phyloP scores from a whole-genome alignment of 768 basidiomycete genomes.

The Lactarius vividus region DNA sequence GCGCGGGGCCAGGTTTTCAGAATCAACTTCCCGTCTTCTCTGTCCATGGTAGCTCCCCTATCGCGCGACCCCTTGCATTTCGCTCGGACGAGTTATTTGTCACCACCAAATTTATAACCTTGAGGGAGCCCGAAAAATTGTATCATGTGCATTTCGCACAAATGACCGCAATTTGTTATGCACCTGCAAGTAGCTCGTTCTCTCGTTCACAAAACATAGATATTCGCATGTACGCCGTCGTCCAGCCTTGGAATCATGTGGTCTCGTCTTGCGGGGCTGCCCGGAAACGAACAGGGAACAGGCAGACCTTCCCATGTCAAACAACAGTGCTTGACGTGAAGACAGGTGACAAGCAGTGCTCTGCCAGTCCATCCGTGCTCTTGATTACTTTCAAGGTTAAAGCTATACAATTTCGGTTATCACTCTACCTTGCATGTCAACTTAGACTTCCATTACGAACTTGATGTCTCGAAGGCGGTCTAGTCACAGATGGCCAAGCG shows the following conservation, averaged over 20 bases:
- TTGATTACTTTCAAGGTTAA: slow-evolving; percentile 4
- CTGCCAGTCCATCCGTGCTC: neutral
- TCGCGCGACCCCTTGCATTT: neutral
- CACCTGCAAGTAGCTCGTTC: neutral
- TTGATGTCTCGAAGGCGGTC: neutral
- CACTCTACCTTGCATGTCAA: neutral
- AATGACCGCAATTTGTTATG: neutral
- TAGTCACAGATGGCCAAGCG: neutral
- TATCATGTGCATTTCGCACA: neutral
- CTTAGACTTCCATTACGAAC: neutral
- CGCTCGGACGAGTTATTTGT: neutral
- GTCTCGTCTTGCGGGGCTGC: neutral
- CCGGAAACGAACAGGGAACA: slow-evolving; percentile 3
- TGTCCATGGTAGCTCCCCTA: too few species aligned
- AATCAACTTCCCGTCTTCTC: neutral
- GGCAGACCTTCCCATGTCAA: slow-evolving; percentile 2
- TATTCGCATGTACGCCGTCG: neutral
- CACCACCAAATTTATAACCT: neutral
- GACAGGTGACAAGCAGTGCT: neutral
- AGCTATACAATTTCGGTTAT: neutral
- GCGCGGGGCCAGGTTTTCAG: neutral
- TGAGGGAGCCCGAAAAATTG: neutral
- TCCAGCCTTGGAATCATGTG: neutral
- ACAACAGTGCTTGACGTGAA: neutral
- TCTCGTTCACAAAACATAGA: neutral